A percentile compares a stretch with the other conserved stretches of the same genome.
Evolutionary conservation across 495 filamentous ascomycete species (phyloP).

Genomic region (Xylaria intraflava): DNA sequence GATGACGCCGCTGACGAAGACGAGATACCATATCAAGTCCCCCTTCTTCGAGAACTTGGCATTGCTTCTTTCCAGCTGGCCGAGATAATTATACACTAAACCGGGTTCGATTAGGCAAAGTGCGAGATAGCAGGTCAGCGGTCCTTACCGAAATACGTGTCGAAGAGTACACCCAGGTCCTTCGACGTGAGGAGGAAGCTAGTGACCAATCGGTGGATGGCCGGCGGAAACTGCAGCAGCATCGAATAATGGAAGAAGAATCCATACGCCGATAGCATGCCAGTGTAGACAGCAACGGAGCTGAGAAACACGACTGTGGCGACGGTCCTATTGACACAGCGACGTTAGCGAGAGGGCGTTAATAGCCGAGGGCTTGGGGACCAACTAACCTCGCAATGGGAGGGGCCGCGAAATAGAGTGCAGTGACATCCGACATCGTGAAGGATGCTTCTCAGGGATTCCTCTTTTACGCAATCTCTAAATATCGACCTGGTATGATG

Average conservation of each 20-base stretch:
- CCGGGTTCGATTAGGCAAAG: conserved; percentile 5
- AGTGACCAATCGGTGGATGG: conserved; percentile 51
- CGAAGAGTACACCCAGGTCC: conserved; percentile 60
- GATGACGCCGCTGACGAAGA: conserved; percentile 36
- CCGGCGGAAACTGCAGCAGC: conserved; percentile 58
- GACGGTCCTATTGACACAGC: conserved; percentile 50
- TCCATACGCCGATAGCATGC: conserved; percentile 46
- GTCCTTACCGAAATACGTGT: conserved; percentile 69
- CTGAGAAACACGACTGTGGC: conserved; percentile 59
- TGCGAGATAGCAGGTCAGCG: conserved; percentile 16
- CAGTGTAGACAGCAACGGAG: conserved; percentile 56
- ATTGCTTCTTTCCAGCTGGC: conserved; percentile 35
- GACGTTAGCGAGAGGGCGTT: not conserved
- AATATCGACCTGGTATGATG: not conserved
- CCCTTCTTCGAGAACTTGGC: conserved; percentile 39
- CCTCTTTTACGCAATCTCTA: not conserved
- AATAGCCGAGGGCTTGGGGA: not conserved
- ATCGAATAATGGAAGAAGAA: conserved; percentile 52
- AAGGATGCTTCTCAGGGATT: not conserved
- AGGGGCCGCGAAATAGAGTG: conserved; percentile 23
- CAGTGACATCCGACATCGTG: conserved; percentile 23
- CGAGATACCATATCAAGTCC: conserved; percentile 45
- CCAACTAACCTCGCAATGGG: conserved; percentile 25
- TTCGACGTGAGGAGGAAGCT: conserved; percentile 65
- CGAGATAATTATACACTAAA: conserved; percentile 35